A percentile compares a stretch with the other conserved stretches of the same genome.
phyloP scores from a whole-genome alignment of 352 stramenopile genomes.

The Pythium insidiosum region DNA sequence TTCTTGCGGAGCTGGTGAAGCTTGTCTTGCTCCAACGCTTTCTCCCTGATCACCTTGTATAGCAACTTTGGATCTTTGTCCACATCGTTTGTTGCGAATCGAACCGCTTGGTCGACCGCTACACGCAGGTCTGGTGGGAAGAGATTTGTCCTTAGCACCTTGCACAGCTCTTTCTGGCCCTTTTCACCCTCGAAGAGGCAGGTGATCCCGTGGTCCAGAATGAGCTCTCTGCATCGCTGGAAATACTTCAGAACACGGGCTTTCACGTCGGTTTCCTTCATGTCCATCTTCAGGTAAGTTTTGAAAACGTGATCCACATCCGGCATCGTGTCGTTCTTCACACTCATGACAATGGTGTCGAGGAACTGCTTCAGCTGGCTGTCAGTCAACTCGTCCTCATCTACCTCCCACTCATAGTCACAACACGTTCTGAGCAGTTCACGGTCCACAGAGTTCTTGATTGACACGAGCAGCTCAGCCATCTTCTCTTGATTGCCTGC shows the following conservation, averaged over 20 bases:
- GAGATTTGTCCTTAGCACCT: slow-evolving; percentile 4
- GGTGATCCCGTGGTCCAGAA: slow-evolving; percentile 8
- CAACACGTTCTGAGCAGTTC: slow-evolving; percentile 11
- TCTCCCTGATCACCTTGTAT: slow-evolving; percentile 10
- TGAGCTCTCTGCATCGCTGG: slow-evolving; percentile 9
- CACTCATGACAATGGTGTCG: slow-evolving; percentile 11
- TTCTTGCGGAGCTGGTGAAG: slow-evolving; percentile 1
- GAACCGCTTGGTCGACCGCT: slow-evolving; percentile 4
- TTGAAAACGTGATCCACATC: slow-evolving; percentile 13
- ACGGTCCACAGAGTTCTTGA: slow-evolving; percentile 13
- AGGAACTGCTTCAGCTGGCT: slow-evolving; percentile 2
- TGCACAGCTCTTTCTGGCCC: slow-evolving; percentile 7
- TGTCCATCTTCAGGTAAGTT: slow-evolving; percentile 8
- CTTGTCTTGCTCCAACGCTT: slow-evolving; percentile 17
- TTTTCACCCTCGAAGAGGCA: slow-evolving; percentile 9
- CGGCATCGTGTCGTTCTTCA: slow-evolving; percentile 14
- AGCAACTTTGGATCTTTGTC: slow-evolving; percentile 2
- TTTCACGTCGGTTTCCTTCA: slow-evolving; percentile 16
- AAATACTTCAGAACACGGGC: slow-evolving; percentile 16
- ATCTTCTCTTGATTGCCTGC: slow-evolving; percentile 6
- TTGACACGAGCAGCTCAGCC: slow-evolving; percentile 3
- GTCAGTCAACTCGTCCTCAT: slow-evolving; percentile 11
- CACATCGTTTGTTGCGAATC: slow-evolving; percentile 1
- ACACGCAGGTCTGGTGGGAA: slow-evolving; percentile 3
- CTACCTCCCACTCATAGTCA: slow-evolving; percentile 12